Evolutionary conservation across 2,329 filamentous ascomycete species (phyloP).

Genomic region (Aureobasidium sp.): DNA sequence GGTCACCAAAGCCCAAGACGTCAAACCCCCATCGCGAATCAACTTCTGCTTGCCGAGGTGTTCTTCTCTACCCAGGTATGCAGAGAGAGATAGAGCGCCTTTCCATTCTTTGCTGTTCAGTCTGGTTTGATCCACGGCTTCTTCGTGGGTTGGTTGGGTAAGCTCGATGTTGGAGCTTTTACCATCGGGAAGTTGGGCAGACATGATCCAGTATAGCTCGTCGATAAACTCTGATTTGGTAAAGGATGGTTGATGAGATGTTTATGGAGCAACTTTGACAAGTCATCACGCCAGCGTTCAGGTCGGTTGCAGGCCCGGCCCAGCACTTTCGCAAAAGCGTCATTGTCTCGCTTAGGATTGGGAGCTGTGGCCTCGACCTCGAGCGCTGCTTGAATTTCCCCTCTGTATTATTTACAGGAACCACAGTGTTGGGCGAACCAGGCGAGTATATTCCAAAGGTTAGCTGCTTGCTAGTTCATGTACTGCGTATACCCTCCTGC

Average conservation of each 20-base stretch:
- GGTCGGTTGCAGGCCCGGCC: not conserved
- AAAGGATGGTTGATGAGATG: not conserved
- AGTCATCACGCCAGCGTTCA: not conserved
- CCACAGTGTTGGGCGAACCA: not conserved
- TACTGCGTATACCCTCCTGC: not conserved
- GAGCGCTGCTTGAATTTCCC: not conserved
- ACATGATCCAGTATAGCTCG: not conserved
- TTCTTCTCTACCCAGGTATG: slow-evolving; percentile 51
- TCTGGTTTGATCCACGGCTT: slow-evolving; percentile 43
- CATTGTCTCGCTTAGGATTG: not conserved
- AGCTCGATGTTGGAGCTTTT: slow-evolving; percentile 38
- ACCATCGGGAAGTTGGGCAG: not conserved
- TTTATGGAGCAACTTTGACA: not conserved
- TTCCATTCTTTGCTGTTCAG: slow-evolving; percentile 51
- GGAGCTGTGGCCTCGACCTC: not conserved
- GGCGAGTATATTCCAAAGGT: not conserved
- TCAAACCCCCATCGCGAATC: slow-evolving; percentile 47
- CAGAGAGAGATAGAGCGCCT: slow-evolving; percentile 43
- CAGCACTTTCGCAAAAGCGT: not conserved
- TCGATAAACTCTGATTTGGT: not conserved
- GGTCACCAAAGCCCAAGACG: slow-evolving; percentile 52
- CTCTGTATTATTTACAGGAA: not conserved
- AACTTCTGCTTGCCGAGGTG: slow-evolving; percentile 42
- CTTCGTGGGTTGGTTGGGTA: slow-evolving; percentile 45
- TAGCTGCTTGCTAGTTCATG: not conserved